Conservation (phyloP, 208 protist genomes). For the Trypanosoma lewisi region DNA sequence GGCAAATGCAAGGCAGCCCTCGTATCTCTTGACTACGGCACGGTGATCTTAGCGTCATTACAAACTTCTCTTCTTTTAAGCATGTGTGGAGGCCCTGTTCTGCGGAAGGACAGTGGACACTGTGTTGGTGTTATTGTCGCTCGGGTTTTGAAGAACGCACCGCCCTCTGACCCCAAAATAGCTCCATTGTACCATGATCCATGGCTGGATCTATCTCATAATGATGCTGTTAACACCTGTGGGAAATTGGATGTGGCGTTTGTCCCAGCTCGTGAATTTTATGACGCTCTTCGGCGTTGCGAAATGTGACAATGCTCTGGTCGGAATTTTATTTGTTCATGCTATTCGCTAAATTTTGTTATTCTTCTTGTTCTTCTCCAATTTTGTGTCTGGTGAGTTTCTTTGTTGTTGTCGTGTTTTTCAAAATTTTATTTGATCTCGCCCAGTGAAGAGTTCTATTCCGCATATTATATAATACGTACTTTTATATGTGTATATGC, state of each 20-base stretch:
- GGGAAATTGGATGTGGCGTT: constrained; percentile 72
- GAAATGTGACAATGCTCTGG: constrained; percentile 76
- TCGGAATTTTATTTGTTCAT: no score
- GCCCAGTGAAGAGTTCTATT: no score
- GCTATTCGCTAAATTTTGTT: neutral
- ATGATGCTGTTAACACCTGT: constrained; percentile 43
- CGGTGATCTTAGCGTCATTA: constrained; percentile 64
- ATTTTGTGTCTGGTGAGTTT: constrained; percentile 22
- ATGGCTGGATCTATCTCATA: constrained; percentile 77
- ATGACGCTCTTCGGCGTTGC: constrained; percentile 54
- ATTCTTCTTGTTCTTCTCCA: constrained; percentile 17
- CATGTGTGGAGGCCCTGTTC: constrained; percentile 85
- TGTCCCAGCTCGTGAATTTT: constrained; percentile 77
- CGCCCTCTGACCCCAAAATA: constrained; percentile 45
- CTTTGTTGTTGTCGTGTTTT: constrained; percentile 8
- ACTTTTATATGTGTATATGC: constrained; percentile 4
- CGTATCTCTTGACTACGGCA: constrained; percentile 84
- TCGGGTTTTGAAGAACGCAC: constrained; percentile 53
- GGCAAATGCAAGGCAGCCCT: constrained; percentile 69
- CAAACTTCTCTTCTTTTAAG: constrained; percentile 47
- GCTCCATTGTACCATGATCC: constrained; percentile 61
- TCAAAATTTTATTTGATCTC: no score
- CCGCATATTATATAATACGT: no score
- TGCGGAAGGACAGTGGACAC: constrained; percentile 70
- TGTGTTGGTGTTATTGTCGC: constrained; percentile 87